Evolutionary conservation across 1,139 yeast genomes (phyloP), one percentile per base, ranked within the genome.

Genomic region (Blastobotrys buckinghamii): DNA sequence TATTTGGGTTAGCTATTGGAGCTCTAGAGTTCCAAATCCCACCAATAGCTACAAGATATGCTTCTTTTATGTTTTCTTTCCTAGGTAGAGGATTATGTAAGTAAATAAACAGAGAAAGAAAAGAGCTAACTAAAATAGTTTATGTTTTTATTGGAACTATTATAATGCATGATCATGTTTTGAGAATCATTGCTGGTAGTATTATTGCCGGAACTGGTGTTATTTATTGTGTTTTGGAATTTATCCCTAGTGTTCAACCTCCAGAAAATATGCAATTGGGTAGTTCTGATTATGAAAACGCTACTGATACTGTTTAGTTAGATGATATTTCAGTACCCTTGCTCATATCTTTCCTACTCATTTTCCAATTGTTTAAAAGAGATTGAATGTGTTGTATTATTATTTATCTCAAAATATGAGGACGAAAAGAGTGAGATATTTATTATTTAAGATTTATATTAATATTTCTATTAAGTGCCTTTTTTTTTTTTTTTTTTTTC

Each of bases 61-160:
- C 84, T 17, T 84, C 95, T 1, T 88, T 89, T 60, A 71, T 85
- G 57, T 85, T 84, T 64, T 85, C 95, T 15, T 88, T 88, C 61
- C 67, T 85, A 16, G 96, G 96, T 5, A 77, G 96, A 59, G 96
- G 96, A 19, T 63, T 81, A 13, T 79, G 24, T 22, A 22, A 4
- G 24, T 22, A 22, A 5, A 22, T 22, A 5, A 5, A 5, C 4
- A 79, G 76, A 71, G 50, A 80, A 74, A 60, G 54, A 8, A 13
- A 10, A 9, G 26, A 15, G 42, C 39, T 7, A 32, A 22, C 42
- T 12, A 16, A 9, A 16, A 22, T 22, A 22, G 24, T 84, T 59
- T 85, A 86, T 66, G 71, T 84, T 15, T 71, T 85, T 49, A 70
- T 87, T 50, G 87, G 87, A 19, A 73, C 81, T 27, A 71, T 83